phyloP scores from a whole-genome alignment of 805 yeast genomes.

The Saccharomycopsis guyanensis region DNA sequence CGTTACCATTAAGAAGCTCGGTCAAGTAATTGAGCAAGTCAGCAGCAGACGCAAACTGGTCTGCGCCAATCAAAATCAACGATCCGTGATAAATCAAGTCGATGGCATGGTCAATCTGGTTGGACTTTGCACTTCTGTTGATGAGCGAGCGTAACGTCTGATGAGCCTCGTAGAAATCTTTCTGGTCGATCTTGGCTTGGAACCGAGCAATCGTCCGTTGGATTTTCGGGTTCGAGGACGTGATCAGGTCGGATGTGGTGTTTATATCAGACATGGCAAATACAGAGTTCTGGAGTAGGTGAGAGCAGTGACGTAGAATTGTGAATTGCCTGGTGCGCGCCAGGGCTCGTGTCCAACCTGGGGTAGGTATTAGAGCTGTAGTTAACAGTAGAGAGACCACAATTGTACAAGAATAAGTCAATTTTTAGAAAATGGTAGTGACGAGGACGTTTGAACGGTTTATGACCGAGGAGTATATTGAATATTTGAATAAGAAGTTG shows the following conservation, averaged over 20 bases:
- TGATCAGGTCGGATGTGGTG: not conserved
- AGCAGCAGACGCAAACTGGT: conserved; percentile 73
- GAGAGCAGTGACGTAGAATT: no score
- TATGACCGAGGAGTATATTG: not conserved
- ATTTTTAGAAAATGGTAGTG: not conserved
- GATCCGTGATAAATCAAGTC: conserved; percentile 70
- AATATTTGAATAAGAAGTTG: not conserved
- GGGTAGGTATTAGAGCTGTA: no score
- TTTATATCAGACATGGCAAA: no score
- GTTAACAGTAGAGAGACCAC: no score
- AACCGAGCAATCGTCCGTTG: conserved; percentile 57
- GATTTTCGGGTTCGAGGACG: conserved; percentile 33
- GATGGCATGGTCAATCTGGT: conserved; percentile 62
- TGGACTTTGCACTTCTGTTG: conserved; percentile 68
- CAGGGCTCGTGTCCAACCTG: no score
- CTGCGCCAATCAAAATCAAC: conserved; percentile 53
- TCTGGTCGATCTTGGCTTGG: conserved; percentile 57
- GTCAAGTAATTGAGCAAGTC: conserved; percentile 68
- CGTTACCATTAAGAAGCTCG: conserved; percentile 55
- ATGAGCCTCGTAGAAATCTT: conserved; percentile 90
- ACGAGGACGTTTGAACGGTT: not conserved
- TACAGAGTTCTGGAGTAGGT: no score
- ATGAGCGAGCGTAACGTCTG: conserved; percentile 88
- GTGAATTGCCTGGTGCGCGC: no score
- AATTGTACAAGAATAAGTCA: no score